Conservation (phyloP, 768 basidiomycete species). For the Tephrocybe sp. region DNA sequence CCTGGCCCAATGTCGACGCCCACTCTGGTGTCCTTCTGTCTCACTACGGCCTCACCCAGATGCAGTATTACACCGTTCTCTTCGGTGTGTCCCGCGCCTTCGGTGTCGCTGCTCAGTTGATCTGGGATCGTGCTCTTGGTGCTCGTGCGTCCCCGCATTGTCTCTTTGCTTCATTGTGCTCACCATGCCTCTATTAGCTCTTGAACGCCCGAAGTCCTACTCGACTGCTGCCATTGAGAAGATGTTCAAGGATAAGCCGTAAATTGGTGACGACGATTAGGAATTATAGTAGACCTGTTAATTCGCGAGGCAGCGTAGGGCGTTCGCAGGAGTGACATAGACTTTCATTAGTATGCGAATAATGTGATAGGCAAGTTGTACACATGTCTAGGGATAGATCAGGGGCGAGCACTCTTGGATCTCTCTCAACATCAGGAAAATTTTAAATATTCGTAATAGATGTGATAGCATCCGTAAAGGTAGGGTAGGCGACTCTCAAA, state of each 20-base stretch:
- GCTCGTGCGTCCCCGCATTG: slow-evolving; percentile 61
- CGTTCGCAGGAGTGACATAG: slow-evolving; percentile 1
- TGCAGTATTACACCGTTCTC: slow-evolving; percentile 96
- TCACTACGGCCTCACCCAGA: slow-evolving; percentile 84
- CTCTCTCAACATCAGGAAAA: too few relatives aligned
- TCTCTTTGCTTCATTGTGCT: not conserved
- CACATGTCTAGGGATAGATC: too few relatives aligned
- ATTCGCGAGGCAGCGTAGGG: not conserved
- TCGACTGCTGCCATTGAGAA: slow-evolving; percentile 78
- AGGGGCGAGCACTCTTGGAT: too few relatives aligned
- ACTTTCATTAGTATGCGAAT: slow-evolving; percentile 1
- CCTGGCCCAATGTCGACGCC: slow-evolving; percentile 97
- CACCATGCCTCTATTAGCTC: slow-evolving; percentile 41
- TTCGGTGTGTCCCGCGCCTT: slow-evolving; percentile 97
- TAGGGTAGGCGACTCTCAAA: too few relatives aligned
- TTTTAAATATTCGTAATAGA: too few relatives aligned
- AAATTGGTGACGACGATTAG: slow-evolving; percentile 2
- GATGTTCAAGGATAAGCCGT: slow-evolving; percentile 65
- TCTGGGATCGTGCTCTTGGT: slow-evolving; percentile 93
- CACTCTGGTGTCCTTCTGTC: slow-evolving; percentile 91
- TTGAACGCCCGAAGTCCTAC: slow-evolving; percentile 92
- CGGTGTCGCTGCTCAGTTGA: slow-evolving; percentile 85
- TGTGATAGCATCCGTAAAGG: too few relatives aligned
- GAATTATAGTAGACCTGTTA: slow-evolving; percentile 3
- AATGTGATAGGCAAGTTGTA: too few relatives aligned